Evolutionary conservation across 2,329 filamentous ascomycete species (phyloP), one percentile per base, ranked within the genome.

Genomic region (Microcyclospora tardicrescens): DNA sequence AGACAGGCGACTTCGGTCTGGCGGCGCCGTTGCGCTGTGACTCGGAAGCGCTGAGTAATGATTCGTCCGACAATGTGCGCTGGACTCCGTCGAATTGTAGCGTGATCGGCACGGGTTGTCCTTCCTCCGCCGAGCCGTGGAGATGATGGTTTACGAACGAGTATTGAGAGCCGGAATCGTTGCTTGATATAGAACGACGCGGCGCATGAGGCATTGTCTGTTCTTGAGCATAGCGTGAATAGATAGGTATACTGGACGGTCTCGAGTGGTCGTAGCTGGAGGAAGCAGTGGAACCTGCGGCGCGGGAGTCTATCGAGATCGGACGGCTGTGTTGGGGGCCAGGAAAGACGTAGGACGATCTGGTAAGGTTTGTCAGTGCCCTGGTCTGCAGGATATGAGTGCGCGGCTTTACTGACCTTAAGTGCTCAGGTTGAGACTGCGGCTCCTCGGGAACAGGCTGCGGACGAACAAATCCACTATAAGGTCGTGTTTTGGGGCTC

Each of bases 1-100:
- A 67, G 13, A 51, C 59, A 5, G 64, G 65, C 14, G 65, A 66
- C 44, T 64, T 66, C 12, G 64, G 61, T 43, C 62, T 60, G 36
- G 53, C 57, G 11, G 40, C 45, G 4, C 19, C 19, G 19, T 24
- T 4, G 27, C 27, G 43, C 35, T 39, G 36, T 30, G 39, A 43
- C 16, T 31, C 42, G 42, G 39, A 40, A 14, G 46, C 42, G 28
- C 49, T 46, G 16, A 41, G 42, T 16, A 52, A 35, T 14, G 54
- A 56, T 16, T 58, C 53, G 38, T 58, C 52, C n/a, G 58, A 53
- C 10, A 56, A 43, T 37, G 51, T 56, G 33, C 56, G 46, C 38
- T 56, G 53, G n/a, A 57, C 49, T 35, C 54, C 55, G 42, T 59
- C 53, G 15, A 52, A 39, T 40, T 59, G 50, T 38, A 60, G 37